These are phyloP conservation scores for Ampelocalamus luodianensis DNA, from an alignment of 176 grass and related monocot species.

Conservation along the genomic window DNA sequence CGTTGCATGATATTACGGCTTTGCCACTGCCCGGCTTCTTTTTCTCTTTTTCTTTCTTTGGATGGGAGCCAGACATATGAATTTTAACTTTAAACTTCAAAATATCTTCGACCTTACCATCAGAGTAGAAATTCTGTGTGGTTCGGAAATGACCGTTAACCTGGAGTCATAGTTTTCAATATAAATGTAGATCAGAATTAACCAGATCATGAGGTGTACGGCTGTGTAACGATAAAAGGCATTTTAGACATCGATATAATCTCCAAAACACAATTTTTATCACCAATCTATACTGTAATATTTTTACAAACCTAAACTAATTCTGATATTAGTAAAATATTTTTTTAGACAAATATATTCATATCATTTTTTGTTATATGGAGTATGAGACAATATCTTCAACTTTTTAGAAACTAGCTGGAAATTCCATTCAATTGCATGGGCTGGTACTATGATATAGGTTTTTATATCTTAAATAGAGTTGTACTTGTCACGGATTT, in stretches of 20 bases:
- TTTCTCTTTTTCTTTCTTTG: background rate
- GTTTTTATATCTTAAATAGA: background rate
- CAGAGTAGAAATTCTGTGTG: background rate
- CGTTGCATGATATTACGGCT: slow-evolving; percentile 33
- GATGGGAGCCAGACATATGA: background rate
- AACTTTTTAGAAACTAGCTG: background rate
- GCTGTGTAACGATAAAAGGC: background rate
- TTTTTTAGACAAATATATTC: background rate
- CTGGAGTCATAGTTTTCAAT: background rate
- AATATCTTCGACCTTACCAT: background rate
- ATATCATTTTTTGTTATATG: background rate
- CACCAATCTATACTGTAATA: background rate
- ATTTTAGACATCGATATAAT: background rate
- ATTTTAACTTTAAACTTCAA: slow-evolving; percentile 30
- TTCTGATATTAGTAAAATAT: background rate
- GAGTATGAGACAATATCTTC: background rate
- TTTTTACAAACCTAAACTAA: background rate
- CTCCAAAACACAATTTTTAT: background rate
- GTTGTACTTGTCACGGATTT: background rate
- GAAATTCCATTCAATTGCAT: background rate
- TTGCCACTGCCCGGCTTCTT: slow-evolving; percentile 36
- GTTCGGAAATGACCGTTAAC: background rate
- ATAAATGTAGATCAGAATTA: background rate
- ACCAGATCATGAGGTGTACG: background rate
- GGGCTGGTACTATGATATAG: background rate